Evolutionary conservation across 148 eudicot species (phyloP).

Genomic region (Amaranthus palmeri): DNA sequence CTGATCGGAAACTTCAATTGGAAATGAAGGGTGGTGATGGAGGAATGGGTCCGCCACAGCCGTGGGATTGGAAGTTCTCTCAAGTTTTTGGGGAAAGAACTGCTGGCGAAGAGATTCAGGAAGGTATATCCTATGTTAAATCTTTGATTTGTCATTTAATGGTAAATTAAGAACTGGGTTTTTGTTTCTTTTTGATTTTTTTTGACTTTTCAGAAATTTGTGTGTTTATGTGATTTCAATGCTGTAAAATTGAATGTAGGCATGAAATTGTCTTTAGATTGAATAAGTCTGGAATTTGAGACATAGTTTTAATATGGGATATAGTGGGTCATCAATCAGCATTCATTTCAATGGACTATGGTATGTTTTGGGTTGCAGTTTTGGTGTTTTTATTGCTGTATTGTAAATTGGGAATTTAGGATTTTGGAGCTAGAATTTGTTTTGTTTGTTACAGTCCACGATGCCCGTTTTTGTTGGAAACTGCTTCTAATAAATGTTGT

Average conservation of each 20-base stretch:
- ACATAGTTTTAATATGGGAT: background rate
- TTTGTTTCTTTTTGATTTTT: background rate
- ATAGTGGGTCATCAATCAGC: background rate
- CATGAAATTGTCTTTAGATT: constrained; percentile 8
- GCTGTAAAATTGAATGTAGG: constrained; percentile 10
- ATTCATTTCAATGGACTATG: background rate
- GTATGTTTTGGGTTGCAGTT: background rate
- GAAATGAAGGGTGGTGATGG: constrained; percentile 54
- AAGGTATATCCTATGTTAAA: constrained; percentile 40
- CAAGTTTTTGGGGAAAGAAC: constrained; percentile 89
- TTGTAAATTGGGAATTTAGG: background rate
- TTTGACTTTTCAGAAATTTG: background rate
- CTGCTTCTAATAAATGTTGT: too few relatives aligned
- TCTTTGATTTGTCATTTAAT: background rate
- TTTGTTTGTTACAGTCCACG: too few relatives aligned
- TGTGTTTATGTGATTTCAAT: constrained; percentile 7
- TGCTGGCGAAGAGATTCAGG: constrained; percentile 91
- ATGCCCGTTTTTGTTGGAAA: too few relatives aligned
- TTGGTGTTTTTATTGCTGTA: background rate
- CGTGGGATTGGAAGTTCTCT: constrained; percentile 86
- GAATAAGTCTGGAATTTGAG: background rate
- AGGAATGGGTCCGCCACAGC: constrained; percentile 35
- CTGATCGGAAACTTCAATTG: constrained; percentile 12
- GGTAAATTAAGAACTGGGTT: constrained; percentile 5
- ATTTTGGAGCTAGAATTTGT: background rate